Evolutionary conservation across 2,329 filamentous ascomycete genomes (phyloP), one percentile per base, ranked within the genome.

Genomic region (Fusarium falciforme): DNA sequence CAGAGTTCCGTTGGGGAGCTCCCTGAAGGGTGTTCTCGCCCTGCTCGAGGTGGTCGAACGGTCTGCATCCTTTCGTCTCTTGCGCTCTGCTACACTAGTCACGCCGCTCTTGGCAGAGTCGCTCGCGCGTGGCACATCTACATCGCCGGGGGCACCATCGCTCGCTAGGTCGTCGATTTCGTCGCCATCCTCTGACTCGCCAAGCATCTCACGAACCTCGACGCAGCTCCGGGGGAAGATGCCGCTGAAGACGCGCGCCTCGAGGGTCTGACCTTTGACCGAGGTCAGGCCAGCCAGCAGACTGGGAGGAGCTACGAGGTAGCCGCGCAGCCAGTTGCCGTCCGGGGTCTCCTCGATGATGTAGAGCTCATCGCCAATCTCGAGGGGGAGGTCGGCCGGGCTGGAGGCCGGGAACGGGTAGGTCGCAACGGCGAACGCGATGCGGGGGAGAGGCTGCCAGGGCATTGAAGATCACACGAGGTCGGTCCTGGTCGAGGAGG

Each of bases 281-380:
- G 93, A 96, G 12, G 95, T 98, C 81, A 99, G 86, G 57, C 96
- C 96, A 20, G 96, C 94, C 68, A 99, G 90, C 81, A 99, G 86
- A 77, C 95, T 98, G 22, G 96, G 96, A 61, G 96, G 96, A 73
- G 96, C 95, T 76, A 99, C 93, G 69, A 99, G 89, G 84, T 99
- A 99, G 68, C 96, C 96, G 64, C 96, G 93, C 83, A 96, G 93
- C 97, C 96, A 99, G 82, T 94, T 90, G 79, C 93, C 94, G 84
- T 97, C 91, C 25, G 94, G 93, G 42, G 96, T 97, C 84, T 98
- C 94, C 84, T 98, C 96, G 81, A 99, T 98, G 76, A 99, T 97
- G 85, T 99, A 99, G 74, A 99, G 88, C 85, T 99, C 96, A 89
- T 99, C 96, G 82, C 96, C 96, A 74, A 99, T 94, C 84, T 99